Evolutionary conservation across 2,329 filamentous ascomycete genomes (phyloP).

Genomic region (Apiospora aurea): DNA sequence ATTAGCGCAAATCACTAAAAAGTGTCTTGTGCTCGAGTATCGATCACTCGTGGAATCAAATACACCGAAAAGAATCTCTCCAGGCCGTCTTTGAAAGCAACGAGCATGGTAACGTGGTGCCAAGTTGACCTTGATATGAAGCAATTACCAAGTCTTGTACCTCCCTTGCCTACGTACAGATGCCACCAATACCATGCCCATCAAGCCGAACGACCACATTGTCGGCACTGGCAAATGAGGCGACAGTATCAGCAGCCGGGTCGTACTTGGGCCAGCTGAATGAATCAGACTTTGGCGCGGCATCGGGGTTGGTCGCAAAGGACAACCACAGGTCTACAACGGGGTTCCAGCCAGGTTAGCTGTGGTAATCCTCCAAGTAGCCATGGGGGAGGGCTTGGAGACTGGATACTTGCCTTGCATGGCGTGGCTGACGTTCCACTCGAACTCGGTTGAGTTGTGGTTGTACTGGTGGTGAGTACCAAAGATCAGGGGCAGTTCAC

Average conservation of each 20-base stretch:
- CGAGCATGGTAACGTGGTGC: too few species aligned
- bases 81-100: too few species aligned
- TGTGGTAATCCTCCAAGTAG: neutral
- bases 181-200: neutral
- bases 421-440: conserved; percentile 25
- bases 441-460: conserved; percentile 34
- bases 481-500: conserved; percentile 38
- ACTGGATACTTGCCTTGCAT: conserved; percentile 24
- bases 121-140: neutral
- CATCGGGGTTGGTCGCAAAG: conserved; percentile 2
- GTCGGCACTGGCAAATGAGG: conserved; percentile 5
- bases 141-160: neutral
- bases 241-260: conserved; percentile 1
- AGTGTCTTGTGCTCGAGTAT: too few species aligned
- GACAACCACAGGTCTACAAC: conserved; percentile 9
- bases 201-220: conserved; percentile 7
- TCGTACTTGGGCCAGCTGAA: conserved; percentile 22
- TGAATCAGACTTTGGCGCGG: neutral
- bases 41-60: too few species aligned
- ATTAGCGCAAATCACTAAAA: too few species aligned
- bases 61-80: too few species aligned
- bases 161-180: neutral
- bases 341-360: neutral
- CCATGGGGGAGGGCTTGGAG: neutral
- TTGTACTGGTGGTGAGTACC: conserved; percentile 36